Conservation (phyloP, 805 yeast species). For the Sugiyamaella valdiviana region DNA sequence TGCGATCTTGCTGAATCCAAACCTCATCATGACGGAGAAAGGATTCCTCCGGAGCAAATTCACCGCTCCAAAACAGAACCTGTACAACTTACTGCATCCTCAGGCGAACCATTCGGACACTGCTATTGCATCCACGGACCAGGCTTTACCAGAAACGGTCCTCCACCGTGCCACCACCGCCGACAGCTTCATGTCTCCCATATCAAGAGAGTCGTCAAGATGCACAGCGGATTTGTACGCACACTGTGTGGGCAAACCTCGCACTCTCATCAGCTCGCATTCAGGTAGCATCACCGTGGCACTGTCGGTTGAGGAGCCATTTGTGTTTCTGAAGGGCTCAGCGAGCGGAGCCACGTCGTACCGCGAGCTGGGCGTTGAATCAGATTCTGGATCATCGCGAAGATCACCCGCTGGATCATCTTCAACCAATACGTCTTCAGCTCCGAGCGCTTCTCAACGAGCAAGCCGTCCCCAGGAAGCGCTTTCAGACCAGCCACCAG, state of each 20-base stretch:
- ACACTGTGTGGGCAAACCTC: constrained; percentile 30
- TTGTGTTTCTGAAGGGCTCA: constrained; percentile 25
- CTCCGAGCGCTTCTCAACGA: not conserved
- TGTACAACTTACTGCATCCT: not conserved
- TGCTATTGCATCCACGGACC: not conserved
- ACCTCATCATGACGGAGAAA: constrained; percentile 4
- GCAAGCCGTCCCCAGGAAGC: not conserved
- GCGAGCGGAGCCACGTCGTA: constrained; percentile 14
- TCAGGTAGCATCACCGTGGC: constrained; percentile 30
- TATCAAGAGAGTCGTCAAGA: not conserved
- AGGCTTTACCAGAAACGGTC: not conserved
- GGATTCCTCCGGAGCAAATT: not conserved
- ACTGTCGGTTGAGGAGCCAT: constrained; percentile 29
- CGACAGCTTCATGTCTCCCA: not conserved
- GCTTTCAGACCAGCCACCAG: constrained; percentile 24
- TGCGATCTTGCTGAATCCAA: too few relatives aligned
- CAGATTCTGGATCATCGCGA: not conserved
- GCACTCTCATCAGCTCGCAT: constrained; percentile 27
- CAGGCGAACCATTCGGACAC: not conserved
- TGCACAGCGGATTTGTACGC: constrained; percentile 8
- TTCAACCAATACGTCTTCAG: not conserved
- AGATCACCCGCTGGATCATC: constrained; percentile 3
- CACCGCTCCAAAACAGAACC: not conserved
- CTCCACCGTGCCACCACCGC: not conserved
- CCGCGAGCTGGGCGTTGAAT: constrained; percentile 12